Evolutionary conservation across 345 rosid species (phyloP).

Genomic region (Luvunga scandens): DNA sequence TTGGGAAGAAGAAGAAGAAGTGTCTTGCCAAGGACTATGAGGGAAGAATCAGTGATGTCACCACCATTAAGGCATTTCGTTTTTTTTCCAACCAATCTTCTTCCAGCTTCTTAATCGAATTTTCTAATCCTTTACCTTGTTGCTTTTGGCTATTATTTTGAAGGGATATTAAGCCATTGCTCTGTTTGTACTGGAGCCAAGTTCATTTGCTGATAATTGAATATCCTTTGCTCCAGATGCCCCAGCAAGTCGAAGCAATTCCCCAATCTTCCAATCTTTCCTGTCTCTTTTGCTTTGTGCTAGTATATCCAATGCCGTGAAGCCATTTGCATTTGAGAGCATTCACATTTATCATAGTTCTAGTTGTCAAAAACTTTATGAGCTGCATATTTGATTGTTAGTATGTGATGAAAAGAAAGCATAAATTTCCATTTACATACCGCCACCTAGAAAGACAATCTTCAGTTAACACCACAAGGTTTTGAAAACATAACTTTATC

Average conservation of each 20-base stretch:
- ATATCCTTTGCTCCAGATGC: not conserved
- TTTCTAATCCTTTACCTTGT: not conserved
- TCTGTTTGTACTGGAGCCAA: too few species aligned
- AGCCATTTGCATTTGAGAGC: not conserved
- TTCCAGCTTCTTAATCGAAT: not conserved
- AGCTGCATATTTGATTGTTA: too few species aligned
- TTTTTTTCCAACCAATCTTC: slow-evolving; percentile 1
- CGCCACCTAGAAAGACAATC: too few species aligned
- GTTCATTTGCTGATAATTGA: not conserved
- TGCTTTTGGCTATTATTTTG: not conserved
- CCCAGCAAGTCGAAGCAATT: not conserved
- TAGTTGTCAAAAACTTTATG: too few species aligned
- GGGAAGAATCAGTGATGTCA: slow-evolving; percentile 33
- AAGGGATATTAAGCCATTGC: not conserved
- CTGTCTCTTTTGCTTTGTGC: not conserved
- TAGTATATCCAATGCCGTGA: not conserved
- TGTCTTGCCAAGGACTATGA: slow-evolving; percentile 15
- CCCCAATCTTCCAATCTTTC: not conserved
- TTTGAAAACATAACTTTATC: too few species aligned
- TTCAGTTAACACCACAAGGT: too few species aligned
- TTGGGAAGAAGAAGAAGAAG: not conserved
- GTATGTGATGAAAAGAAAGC: too few species aligned
- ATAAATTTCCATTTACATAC: too few species aligned
- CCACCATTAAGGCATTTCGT: slow-evolving; percentile 23
- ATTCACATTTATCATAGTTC: too few species aligned